phyloP scores from a whole-genome alignment of 2,329 filamentous ascomycete genomes.

The Hypocreales sp. region DNA sequence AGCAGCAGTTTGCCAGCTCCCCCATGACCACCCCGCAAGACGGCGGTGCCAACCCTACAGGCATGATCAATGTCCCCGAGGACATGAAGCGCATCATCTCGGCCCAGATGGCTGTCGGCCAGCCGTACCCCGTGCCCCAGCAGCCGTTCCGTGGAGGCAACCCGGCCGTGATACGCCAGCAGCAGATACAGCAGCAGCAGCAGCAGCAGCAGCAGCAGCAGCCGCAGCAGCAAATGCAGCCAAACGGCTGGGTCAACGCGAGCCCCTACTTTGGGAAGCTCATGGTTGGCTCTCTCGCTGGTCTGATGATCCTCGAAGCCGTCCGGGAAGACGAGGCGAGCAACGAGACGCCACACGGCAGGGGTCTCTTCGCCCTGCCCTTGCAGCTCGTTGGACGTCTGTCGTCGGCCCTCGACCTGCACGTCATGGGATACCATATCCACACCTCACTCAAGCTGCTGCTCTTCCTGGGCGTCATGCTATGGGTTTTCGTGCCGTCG shows the following conservation, averaged over 20 bases:
- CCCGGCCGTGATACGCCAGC: constrained; percentile 33
- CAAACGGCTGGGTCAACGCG: constrained; percentile 36
- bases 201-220: constrained; percentile 29
- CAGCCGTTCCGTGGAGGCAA: constrained; percentile 30
- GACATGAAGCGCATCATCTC: constrained; percentile 47
- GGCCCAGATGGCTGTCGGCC: constrained; percentile 37
- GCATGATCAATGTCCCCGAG: constrained; percentile 51
- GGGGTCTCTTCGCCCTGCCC: constrained; percentile 51
- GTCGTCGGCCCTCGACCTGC: constrained; percentile 32
- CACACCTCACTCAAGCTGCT: constrained; percentile 37
- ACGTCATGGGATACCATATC: constrained; percentile 37
- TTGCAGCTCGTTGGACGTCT: constrained; percentile 36
- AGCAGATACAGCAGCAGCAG: constrained; percentile 38
- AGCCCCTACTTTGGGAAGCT: constrained; percentile 55
- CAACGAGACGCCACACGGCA: constrained; percentile 46
- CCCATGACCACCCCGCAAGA: constrained; percentile 24
- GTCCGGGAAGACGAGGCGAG: constrained; percentile 51
- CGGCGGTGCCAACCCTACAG: constrained; percentile 27
- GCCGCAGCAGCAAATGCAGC: constrained; percentile 20
- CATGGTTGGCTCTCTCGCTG: constrained; percentile 85
- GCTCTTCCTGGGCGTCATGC: constrained; percentile 33
- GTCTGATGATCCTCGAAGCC: constrained; percentile 82
- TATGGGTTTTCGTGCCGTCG: constrained; percentile 40
- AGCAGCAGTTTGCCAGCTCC: constrained; percentile 24
- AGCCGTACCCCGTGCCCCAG: constrained; percentile 34